Conservation (phyloP, 1,284 basidiomycete genomes). For the Cryptococcus floricola region DNA sequence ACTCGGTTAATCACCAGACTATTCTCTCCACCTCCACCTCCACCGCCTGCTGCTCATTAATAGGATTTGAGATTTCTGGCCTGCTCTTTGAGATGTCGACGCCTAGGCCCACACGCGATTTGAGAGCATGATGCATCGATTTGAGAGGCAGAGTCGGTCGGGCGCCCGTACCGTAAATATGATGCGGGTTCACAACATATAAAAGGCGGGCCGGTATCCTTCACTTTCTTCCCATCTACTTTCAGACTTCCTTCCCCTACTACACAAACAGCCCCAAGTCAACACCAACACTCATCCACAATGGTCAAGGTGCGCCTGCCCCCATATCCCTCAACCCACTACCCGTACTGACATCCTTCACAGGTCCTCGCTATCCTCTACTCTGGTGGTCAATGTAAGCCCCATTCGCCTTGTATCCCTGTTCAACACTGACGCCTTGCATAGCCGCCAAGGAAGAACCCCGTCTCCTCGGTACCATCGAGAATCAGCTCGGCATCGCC, state of each 20-base stretch:
- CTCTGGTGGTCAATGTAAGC: slow-evolving; percentile 38
- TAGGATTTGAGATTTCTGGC: too few relatives aligned
- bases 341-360: slow-evolving; percentile 3
- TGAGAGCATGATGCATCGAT: too few relatives aligned
- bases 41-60: not conserved
- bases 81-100: too few relatives aligned
- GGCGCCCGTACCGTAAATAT: too few relatives aligned
- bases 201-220: not conserved
- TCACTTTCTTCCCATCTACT: not conserved
- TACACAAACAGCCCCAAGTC: not conserved
- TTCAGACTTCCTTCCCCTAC: not conserved
- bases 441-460: slow-evolving; percentile 70
- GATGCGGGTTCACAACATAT: too few relatives aligned
- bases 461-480: slow-evolving; percentile 79
- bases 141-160: too few relatives aligned
- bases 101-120: too few relatives aligned
- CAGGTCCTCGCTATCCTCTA: slow-evolving; percentile 75
- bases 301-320: slow-evolving; percentile 16
- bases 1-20: not conserved
- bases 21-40: not conserved
- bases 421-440: not conserved
- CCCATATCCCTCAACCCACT: not conserved
- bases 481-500: slow-evolving; percentile 80
- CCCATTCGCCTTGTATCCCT: not conserved
- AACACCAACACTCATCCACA: not conserved